Evolutionary conservation across 2,329 filamentous ascomycete genomes (phyloP).

Genomic region (Trichoderma breve): DNA sequence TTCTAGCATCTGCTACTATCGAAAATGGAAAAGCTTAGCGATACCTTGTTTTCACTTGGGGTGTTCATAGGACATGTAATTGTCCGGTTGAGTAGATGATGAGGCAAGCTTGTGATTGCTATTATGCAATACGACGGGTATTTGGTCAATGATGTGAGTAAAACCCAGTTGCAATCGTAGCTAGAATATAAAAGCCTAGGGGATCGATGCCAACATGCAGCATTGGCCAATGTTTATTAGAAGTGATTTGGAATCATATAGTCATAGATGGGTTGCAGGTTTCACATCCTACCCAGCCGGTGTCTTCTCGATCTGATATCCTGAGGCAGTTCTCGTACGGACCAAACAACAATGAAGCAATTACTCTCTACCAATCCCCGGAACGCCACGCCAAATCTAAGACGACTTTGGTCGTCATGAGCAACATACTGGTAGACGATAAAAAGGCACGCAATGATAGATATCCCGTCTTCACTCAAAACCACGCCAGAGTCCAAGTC

Average conservation of each 20-base stretch:
- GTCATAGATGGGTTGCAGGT: not conserved
- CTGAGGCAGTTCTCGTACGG: not conserved
- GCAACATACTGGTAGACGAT: not conserved
- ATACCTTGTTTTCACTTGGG: not conserved
- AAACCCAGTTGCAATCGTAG: not conserved
- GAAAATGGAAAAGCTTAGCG: not conserved
- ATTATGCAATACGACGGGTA: not conserved
- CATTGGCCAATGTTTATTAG: not conserved
- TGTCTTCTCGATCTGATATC: not conserved
- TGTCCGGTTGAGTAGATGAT: not conserved
- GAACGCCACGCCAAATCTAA: conserved; percentile 17
- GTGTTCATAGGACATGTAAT: not conserved
- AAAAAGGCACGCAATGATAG: not conserved
- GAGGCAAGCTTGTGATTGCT: not conserved
- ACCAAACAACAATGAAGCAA: not conserved
- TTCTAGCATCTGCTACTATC: no score
- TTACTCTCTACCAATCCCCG: not conserved
- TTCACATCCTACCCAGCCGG: not conserved
- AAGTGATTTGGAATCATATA: not conserved
- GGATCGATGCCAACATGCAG: not conserved
- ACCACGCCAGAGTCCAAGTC: conserved; percentile 93
- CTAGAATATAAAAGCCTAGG: not conserved
- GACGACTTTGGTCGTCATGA: not conserved
- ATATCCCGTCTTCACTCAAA: conserved; percentile 49
- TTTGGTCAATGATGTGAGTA: not conserved